Evolutionary conservation across 2,329 filamentous ascomycete genomes (phyloP), one percentile per base, ranked within the genome.

Genomic region (Emericellopsis cladophorae): DNA sequence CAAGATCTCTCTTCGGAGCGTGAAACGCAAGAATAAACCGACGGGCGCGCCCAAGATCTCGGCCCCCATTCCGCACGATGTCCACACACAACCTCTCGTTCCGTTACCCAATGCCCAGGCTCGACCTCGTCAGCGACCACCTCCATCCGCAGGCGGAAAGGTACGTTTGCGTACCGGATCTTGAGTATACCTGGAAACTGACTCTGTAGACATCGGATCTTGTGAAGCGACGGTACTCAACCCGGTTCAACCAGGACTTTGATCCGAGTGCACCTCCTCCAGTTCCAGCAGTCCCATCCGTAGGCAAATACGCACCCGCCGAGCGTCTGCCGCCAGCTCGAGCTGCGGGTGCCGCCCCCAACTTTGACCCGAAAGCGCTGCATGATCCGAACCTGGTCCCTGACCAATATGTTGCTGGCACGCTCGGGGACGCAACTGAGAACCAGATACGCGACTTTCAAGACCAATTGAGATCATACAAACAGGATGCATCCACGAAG

Each of bases 221-320:
- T 41, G 89, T 98, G 44, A 96, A 96, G 66, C 76, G 88, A 51
- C 74, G 92, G 51, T 98, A 96, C 62, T 96, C 92, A 32, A 89
- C 89, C 34, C 81, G 90, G 45, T 94, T 95, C 60, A 90, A 88
- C 52, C 79, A 84, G 48, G 79, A 85, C 51, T 84, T 79, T 55
- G 75, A 81, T 51, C 67, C 72, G 49, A 77, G 74, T 42, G 76
- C 75, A n/a, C 74, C 87, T n/a, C 75, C 87, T 15, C 75, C 84
- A 2, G 70, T 95, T 47, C 90, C 92, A 1, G 61, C 73, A 11
- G 54, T 85, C 41, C 79, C 81, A 47, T 60, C 70, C 34, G 57
- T 73, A 40, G 70, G 72, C 37, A 78, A 75, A 48, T 86, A 76
- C 54, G 70, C 71, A 39, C 62, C 58, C 54, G 54, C 67, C 50